phyloP scores from a whole-genome alignment of 495 filamentous ascomycete species.

The Hypomontagnella monticulosa region DNA sequence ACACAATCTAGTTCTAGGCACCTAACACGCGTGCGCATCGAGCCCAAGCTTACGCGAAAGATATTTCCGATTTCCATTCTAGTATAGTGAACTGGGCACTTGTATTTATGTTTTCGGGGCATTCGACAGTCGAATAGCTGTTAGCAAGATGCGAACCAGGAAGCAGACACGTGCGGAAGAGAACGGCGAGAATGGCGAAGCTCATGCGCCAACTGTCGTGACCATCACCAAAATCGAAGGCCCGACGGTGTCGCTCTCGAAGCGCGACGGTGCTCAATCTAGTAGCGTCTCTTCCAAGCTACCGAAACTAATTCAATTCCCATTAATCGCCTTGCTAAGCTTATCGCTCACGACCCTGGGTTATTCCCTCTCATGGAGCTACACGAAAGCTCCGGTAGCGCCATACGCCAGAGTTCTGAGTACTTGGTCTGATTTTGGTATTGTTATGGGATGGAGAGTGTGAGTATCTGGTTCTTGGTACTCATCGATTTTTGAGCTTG shows the following conservation, averaged over 20 bases:
- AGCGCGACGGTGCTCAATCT: constrained; percentile 6
- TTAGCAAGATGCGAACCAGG: constrained; percentile 35
- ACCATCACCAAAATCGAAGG: constrained; percentile 42
- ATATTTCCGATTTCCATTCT: neutral
- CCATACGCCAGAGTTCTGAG: constrained; percentile 68
- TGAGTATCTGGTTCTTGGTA: constrained; percentile 43
- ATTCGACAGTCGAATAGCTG: neutral
- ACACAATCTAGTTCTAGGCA: constrained; percentile 8
- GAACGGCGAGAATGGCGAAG: constrained; percentile 6
- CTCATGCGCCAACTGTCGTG: constrained; percentile 17
- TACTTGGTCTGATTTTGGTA: constrained; percentile 67
- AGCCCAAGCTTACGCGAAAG: neutral
- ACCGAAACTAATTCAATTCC: constrained; percentile 67
- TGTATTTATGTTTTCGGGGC: neutral
- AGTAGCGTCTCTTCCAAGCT: constrained; percentile 48
- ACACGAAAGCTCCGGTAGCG: constrained; percentile 65
- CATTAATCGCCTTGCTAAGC: constrained; percentile 70
- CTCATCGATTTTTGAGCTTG: neutral
- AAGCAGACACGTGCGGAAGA: constrained; percentile 40
- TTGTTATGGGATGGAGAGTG: constrained; percentile 72
- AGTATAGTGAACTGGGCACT: neutral
- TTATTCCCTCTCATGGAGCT: constrained; percentile 62
- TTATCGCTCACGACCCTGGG: constrained; percentile 66
- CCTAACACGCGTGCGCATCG: constrained; percentile 9
- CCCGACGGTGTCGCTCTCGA: constrained; percentile 24